Evolutionary conservation across 768 basidiomycete genomes (phyloP).

Genomic region (Mycena haematopus): DNA sequence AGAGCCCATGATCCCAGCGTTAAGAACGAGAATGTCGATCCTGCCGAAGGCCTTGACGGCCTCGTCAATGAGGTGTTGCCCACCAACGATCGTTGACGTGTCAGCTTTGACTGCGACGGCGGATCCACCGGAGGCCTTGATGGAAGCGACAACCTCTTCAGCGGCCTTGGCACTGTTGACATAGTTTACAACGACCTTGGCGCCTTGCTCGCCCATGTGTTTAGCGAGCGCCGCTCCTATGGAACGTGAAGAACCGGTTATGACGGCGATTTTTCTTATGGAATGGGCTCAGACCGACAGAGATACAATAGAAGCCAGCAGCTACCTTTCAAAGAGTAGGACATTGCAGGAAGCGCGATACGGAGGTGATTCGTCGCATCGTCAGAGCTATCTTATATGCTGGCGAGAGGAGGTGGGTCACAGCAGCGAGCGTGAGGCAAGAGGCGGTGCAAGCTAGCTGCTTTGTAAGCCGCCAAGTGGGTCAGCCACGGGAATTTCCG

Average conservation of each 20-base stretch:
- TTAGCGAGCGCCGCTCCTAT: slow-evolving; percentile 64
- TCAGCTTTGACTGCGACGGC: slow-evolving; percentile 63
- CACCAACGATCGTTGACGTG: slow-evolving; percentile 53
- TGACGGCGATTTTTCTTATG: slow-evolving; percentile 53
- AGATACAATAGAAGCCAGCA: too few species aligned
- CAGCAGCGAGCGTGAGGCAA: too few species aligned
- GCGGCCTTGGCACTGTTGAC: slow-evolving; percentile 48
- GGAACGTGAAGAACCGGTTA: slow-evolving; percentile 63
- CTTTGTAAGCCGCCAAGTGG: too few species aligned
- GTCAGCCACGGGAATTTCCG: too few species aligned
- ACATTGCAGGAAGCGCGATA: too few species aligned
- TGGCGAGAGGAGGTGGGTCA: too few species aligned
- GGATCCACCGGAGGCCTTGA: slow-evolving; percentile 46
- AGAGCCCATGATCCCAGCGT: slow-evolving; percentile 63
- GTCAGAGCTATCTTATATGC: too few species aligned
- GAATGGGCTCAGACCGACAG: too few species aligned
- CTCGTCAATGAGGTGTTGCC: slow-evolving; percentile 52
- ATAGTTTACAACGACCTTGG: slow-evolving; percentile 61
- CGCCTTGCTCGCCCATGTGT: slow-evolving; percentile 61
- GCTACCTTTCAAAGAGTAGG: too few species aligned
- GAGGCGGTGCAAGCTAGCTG: too few species aligned
- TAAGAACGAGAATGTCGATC: slow-evolving; percentile 64
- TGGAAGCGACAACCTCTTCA: slow-evolving; percentile 47
- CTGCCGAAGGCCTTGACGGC: slow-evolving; percentile 27
- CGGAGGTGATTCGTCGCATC: too few species aligned